phyloP scores from a whole-genome alignment of 1,284 basidiomycete species.

The Phlebopus sp. region DNA sequence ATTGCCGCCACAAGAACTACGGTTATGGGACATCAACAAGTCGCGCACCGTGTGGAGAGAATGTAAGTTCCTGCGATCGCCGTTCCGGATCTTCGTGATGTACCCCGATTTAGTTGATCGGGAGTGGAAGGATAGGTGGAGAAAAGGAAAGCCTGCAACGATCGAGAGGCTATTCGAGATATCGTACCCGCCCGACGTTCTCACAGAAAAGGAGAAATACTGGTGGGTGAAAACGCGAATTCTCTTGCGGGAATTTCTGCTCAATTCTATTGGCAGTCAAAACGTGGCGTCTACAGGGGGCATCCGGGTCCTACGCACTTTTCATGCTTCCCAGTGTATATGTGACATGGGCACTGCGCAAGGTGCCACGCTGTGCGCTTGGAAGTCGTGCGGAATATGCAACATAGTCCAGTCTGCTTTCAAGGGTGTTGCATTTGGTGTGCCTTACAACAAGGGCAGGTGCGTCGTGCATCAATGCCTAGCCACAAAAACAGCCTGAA shows the following conservation, averaged over 20 bases:
- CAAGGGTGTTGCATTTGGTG: constrained; percentile 52
- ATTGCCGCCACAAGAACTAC: constrained; percentile 23
- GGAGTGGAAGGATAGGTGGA: constrained; percentile 50
- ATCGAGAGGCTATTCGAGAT: constrained; percentile 57
- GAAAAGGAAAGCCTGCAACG: constrained; percentile 34
- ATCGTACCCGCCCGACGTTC: constrained; percentile 26
- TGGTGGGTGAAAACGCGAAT: constrained; percentile 37
- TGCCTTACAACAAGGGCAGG: constrained; percentile 49
- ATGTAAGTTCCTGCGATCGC: constrained; percentile 23
- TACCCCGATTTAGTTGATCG: constrained; percentile 28
- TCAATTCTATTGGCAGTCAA: constrained; percentile 18
- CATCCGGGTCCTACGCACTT: constrained; percentile 49
- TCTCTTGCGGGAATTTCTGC: constrained; percentile 6
- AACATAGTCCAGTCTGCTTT: constrained; percentile 54
- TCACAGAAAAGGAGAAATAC: constrained; percentile 43
- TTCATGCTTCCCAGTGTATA: constrained; percentile 60
- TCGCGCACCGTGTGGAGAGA: constrained; percentile 35
- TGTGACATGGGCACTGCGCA: constrained; percentile 62
- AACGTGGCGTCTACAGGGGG: constrained; percentile 29
- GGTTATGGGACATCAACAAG: constrained; percentile 31
- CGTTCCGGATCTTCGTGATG: constrained; percentile 17
- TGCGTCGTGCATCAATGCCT: constrained; percentile 17
- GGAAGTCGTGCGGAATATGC: constrained; percentile 62
- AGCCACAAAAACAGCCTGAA: constrained; percentile 3
- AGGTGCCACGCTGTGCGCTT: constrained; percentile 46